A percentile compares a stretch with the other conserved stretches of the same genome.
These are phyloP conservation scores for Syncephalastrum monosporum DNA, from an alignment of 371 early-diverging fungal species.

Conservation along the genomic window DNA sequence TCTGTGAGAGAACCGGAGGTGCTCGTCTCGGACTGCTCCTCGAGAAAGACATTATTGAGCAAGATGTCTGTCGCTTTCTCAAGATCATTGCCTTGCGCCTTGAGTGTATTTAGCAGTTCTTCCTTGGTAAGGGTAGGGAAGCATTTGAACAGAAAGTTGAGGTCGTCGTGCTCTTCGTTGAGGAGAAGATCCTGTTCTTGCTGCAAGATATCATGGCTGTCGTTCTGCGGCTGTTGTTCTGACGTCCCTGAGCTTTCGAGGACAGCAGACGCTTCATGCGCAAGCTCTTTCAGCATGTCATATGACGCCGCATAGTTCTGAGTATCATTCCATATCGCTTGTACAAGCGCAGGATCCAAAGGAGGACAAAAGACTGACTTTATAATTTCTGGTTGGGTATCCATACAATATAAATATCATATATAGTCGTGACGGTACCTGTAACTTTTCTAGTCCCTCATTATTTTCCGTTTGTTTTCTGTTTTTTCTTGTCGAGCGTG, in stretches of 20 bases:
- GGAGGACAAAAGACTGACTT: conserved; percentile 24
- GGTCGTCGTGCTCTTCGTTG: conserved; percentile 11
- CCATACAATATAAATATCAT: too few species aligned
- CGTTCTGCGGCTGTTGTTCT: conserved; percentile 1
- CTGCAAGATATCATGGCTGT: not conserved
- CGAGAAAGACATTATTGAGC: conserved; percentile 25
- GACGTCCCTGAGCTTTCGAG: not conserved
- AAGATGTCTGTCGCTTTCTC: conserved; percentile 41
- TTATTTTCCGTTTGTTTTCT: not conserved
- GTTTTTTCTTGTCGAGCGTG: conserved; percentile 5
- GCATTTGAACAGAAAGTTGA: conserved; percentile 35
- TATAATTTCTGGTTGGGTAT: too few species aligned
- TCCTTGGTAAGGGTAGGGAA: conserved; percentile 26
- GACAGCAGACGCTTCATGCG: conserved; percentile 13
- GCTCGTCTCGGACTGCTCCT: conserved; percentile 1
- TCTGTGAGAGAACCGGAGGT: not conserved
- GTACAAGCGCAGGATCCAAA: conserved; percentile 18
- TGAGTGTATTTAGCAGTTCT: conserved; percentile 19
- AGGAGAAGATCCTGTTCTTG: not conserved
- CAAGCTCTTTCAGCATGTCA: conserved; percentile 16
- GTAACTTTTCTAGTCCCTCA: conserved; percentile 4
- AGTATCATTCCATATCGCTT: conserved; percentile 20
- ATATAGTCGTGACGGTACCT: conserved; percentile 3
- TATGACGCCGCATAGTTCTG: conserved; percentile 10
- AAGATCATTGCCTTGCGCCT: conserved; percentile 28